phyloP scores from a whole-genome alignment of 2,329 filamentous ascomycete species.

The Epichloe hybrida region DNA sequence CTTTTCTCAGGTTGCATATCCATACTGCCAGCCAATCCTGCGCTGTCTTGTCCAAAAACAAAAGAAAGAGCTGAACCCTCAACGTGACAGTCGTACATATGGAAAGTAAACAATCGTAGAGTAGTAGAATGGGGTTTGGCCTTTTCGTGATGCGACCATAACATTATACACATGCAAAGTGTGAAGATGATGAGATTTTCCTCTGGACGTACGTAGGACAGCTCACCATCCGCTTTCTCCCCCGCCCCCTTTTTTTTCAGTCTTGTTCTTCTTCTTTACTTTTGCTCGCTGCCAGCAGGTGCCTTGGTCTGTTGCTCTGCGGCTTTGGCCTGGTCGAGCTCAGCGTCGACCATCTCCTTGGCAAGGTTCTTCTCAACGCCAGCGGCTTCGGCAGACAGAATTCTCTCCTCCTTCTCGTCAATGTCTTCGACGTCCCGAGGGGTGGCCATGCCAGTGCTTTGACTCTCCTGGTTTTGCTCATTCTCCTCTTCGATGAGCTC shows the following conservation, averaged over 20 bases:
- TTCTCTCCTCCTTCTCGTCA: constrained; percentile 78
- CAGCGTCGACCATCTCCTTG: constrained; percentile 40
- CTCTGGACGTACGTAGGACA: too few relatives aligned
- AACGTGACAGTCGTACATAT: constrained; percentile 8
- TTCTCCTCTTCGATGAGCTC: constrained; percentile 97
- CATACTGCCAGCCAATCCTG: constrained; percentile 1
- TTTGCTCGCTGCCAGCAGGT: neutral
- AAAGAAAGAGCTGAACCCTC: neutral
- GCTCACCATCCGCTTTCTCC: neutral
- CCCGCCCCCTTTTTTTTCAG: neutral
- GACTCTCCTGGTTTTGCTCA: constrained; percentile 72
- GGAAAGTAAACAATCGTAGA: constrained; percentile 16
- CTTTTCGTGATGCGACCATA: neutral
- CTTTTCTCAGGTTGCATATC: constrained; percentile 1
- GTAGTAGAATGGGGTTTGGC: constrained; percentile 2
- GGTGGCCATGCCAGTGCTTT: constrained; percentile 57
- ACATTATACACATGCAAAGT: neutral
- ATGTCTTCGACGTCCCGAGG: constrained; percentile 85
- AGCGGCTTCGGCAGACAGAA: constrained; percentile 35
- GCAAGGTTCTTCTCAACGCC: constrained; percentile 35
- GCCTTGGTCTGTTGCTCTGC: constrained; percentile 16
- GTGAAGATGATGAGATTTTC: neutral
- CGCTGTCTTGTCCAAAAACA: neutral
- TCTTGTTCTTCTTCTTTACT: neutral
- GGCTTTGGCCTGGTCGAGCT: constrained; percentile 30